Base-by-base conservation (phyloP, 345 rosid species). In the Eucalyptus virginea region DNA sequence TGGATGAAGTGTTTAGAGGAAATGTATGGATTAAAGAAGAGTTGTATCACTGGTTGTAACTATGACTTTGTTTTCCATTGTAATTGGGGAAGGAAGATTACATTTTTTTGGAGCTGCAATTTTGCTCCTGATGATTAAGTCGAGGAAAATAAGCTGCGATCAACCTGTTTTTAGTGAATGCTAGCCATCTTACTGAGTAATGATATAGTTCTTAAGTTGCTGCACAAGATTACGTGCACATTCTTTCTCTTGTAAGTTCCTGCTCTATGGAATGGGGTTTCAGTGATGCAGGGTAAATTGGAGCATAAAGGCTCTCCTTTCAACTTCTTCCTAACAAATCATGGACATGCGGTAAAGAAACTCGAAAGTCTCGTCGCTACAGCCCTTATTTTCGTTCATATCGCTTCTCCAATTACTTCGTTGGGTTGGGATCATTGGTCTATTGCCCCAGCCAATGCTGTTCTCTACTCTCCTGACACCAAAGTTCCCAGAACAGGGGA, bases 401-500 rank as follows among this genome's bases (percentile, higher is more conserved):
- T 96, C 30, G 89, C 96, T 87, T 93, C 97, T 90, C 98, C 98
- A 8, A 87, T 96, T 87, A 90, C 96, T 86, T 90, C 93, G 72
- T 72, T 91, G 93, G 94, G 96, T 67, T 93, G 93, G 92, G 94
- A 95, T 51, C 88, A 89, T 89, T 92, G 90, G 86, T 87, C 92
- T 86, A 88, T 91, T 69, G 88, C 94, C 86, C 95, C 97, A 80
- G 98, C 98, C 87, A 92, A 94, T 54, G 98, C 96, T 9, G 95
- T 97, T 91, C 97, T 97, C 89, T 97, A 94, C 69, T 96, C 98
- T 91, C 99, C 98, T 2, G 97, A 95, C 91, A 97, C 98, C 26
- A 96, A 96, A 92, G 95, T 98, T 88, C 99, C 98, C 86, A 96
- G 99, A 93, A 97, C 97, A 11, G 98, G 99, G 88, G 98, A 97